These are phyloP conservation scores for Rhododendron mucronatum DNA, from an alignment of 148 eudicot species.

Conservation along the genomic window DNA sequence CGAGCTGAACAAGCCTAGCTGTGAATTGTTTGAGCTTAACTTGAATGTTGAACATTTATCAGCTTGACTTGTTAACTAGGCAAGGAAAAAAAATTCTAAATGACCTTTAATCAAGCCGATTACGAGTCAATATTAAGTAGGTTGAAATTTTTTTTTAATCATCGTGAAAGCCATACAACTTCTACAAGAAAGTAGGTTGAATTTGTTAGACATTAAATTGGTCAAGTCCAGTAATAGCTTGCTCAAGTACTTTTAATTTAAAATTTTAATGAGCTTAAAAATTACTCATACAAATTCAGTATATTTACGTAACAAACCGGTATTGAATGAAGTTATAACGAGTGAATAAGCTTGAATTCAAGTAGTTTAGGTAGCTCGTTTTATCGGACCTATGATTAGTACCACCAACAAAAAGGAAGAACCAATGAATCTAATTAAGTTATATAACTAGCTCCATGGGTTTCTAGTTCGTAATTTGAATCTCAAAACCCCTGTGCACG, in stretches of 20 bases:
- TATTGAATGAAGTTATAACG: neutral
- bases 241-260: neutral
- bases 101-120: neutral
- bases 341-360: neutral
- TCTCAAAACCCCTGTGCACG: too few relatives aligned
- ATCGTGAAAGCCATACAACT: too few relatives aligned
- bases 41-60: neutral
- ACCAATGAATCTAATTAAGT: neutral
- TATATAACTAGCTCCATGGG: neutral
- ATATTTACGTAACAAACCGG: neutral
- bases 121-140: neutral
- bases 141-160: neutral
- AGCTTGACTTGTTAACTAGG: neutral
- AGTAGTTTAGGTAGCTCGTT: neutral
- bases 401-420: neutral
- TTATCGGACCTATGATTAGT: neutral
- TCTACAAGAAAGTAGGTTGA: neutral
- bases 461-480: too few relatives aligned
- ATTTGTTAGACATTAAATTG: neutral
- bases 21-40: neutral
- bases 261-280: neutral
- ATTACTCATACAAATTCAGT: neutral
- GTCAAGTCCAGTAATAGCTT: neutral
- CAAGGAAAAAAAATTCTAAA: too few relatives aligned
- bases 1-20: neutral